Evolutionary conservation across 2,329 filamentous ascomycete genomes (phyloP), one percentile per base, ranked within the genome.

Genomic region (Penicillium sp.): DNA sequence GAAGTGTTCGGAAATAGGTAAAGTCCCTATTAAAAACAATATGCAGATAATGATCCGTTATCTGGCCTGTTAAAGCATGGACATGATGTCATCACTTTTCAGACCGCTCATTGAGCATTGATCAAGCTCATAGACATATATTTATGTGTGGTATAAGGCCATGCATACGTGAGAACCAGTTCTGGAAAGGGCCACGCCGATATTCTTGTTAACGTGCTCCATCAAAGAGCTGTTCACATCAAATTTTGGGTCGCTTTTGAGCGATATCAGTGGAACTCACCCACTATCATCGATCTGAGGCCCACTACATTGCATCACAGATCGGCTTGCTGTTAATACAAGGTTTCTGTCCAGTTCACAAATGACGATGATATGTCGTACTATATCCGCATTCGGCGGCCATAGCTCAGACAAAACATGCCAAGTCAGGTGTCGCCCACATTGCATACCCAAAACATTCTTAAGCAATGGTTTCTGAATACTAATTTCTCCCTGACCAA

Each of bases 221-320:
- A 27, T 29, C 6, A 5, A 41, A 41, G 4, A n/a, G 1, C 13
- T 42, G 42, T 26, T 29, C 8, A 18, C 8, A 46, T 51, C 32
- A 13, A 38, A 38, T 38, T 6, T 7, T 7, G 19, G 35, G 14
- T 26, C 38, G 3, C 5, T 18, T 18, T 7, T 2, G 27, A 16
- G 34, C 39, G 47, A 44, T 52, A 53, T 55, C 47, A 53, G 41
- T 39, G 41, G 36, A 27, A 27, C 26, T 14, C n/a, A 5, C n/a
- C 34, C 19, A 16, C 35, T 42, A 27, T 8, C n/a, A 23, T 14
- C 23, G 27, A 46, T 7, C 14, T 16, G 16, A 23, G 38, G 34
- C 35, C 43, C 50, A 50, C 47, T 23, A 18, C n/a, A 41, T 59
- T 55, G 51, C 46, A 54, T 49, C 51, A 51, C 53, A 42, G 14